phyloP scores from a whole-genome alignment of 2,329 filamentous ascomycete species.

The Penicillium polonicum region DNA sequence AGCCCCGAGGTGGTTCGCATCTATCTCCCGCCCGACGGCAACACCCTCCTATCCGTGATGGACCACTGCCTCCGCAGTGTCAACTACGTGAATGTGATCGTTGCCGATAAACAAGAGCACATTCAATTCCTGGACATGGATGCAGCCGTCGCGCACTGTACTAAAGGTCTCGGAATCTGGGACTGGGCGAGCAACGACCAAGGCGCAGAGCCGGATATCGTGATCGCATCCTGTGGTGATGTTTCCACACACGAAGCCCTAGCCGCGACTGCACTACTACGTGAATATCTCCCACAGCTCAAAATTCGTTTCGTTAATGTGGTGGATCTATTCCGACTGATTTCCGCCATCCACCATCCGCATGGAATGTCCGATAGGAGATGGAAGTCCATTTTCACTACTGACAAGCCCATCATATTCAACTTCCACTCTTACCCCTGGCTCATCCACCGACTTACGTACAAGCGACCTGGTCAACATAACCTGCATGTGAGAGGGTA shows the following conservation, averaged over 20 bases:
- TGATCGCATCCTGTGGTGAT: slow-evolving; percentile 76
- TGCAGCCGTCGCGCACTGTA: slow-evolving; percentile 70
- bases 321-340: slow-evolving; percentile 78
- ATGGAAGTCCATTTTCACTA: slow-evolving; percentile 69
- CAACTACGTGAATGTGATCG: slow-evolving; percentile 80
- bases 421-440: slow-evolving; percentile 84
- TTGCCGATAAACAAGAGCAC: slow-evolving; percentile 77
- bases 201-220: slow-evolving; percentile 66
- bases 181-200: slow-evolving; percentile 71
- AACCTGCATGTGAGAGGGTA: slow-evolving; percentile 76
- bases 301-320: slow-evolving; percentile 79
- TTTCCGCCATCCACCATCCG: slow-evolving; percentile 67
- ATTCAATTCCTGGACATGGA: slow-evolving; percentile 75
- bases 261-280: slow-evolving; percentile 70
- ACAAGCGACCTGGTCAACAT: slow-evolving; percentile 67
- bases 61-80: slow-evolving; percentile 70
- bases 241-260: slow-evolving; percentile 72
- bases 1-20: slow-evolving; percentile 76
- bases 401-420: slow-evolving; percentile 71
- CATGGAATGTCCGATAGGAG: slow-evolving; percentile 68
- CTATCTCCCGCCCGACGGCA: slow-evolving; percentile 77
- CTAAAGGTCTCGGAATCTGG: slow-evolving; percentile 77
- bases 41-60: slow-evolving; percentile 72
- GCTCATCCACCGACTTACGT: slow-evolving; percentile 74
- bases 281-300: slow-evolving; percentile 68